Base-by-base conservation (phyloP, 2,329 filamentous ascomycete genomes). In the Escovopsis weberi region DNA sequence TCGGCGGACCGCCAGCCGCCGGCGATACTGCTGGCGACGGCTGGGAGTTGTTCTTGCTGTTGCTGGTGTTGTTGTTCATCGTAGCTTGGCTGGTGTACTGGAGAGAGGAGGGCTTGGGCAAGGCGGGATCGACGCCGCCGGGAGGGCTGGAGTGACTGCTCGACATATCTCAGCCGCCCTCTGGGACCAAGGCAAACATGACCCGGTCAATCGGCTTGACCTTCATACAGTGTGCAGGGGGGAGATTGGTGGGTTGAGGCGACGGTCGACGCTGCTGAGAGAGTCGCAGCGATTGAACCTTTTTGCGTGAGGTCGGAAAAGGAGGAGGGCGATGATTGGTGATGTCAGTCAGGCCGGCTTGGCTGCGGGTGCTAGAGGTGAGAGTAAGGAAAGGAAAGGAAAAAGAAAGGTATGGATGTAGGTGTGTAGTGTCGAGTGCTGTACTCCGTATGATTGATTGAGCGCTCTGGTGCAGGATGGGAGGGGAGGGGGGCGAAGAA, bases 71-170 rank as follows among this genome's bases (percentile, higher is more conserved):
- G 48, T 38, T 45, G 44, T 33, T 15, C 44, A 43, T 39, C 28
- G 18, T 28, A n/a, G 41, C 33, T 12, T 30, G 36, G 44, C 36
- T 40, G 19, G 39, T 37, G 10, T 44, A 38, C 18, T 47, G 41
- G 38, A 47, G 51, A 39, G 47, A 47, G 12, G 42, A 18, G 5
- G 33, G 33, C 18, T 35, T 35, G 12, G 33, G 9, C 33, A 15
- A 15, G 15, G 33, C 33, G 33, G 33, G n/a, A 35, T 10, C 18
- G 33, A 15, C 38, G 30, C 42, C 48, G 28, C 47, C 50, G 33
- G 59, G 47, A 10, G 55, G 50, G 34, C 49, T 47, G 44, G 59
- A 60, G 34, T 48, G 58, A 47, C 55, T 60, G 53, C 50, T 55
- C n/a, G 58, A 26, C 40, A 45, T 40, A 43, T 45, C 34, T 45